phyloP scores from a whole-genome alignment of 306 rosid species.

The Fragaria ananassa region DNA sequence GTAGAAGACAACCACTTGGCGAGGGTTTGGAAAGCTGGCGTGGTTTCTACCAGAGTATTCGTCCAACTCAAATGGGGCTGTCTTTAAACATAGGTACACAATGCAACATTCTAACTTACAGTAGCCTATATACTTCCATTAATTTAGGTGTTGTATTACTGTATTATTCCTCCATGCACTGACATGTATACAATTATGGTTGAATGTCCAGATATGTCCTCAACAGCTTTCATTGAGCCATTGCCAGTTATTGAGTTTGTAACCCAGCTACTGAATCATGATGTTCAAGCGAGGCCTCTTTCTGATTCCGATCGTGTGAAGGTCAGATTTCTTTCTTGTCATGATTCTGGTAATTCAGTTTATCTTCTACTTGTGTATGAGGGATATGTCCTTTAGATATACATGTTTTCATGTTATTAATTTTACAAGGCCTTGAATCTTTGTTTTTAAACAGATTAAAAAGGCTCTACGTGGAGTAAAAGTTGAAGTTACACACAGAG shows the following conservation, averaged over 20 bases:
- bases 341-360: not conserved
- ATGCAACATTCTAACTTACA: not conserved
- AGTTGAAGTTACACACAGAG: conserved; percentile 97
- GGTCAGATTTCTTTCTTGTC: conserved; percentile 42
- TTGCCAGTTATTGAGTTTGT: conserved; percentile 91
- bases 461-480: conserved; percentile 93
- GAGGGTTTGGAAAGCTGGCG: conserved; percentile 99
- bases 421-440: not conserved
- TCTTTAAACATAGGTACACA: conserved; percentile 77
- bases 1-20: conserved; percentile 82
- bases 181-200: not conserved
- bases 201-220: conserved; percentile 81
- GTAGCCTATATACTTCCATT: not conserved
- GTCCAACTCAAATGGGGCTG: conserved; percentile 97
- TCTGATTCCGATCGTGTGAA: conserved; percentile 92
- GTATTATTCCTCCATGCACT: not conserved
- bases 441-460: conserved; percentile 51
- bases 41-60: conserved; percentile 94
- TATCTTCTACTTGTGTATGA: not conserved
- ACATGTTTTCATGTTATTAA: not conserved
- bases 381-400: not conserved
- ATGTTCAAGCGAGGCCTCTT: conserved; percentile 66
- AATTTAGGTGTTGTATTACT: not conserved
- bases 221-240: conserved; percentile 94
- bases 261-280: conserved; percentile 71